Base-by-base conservation (phyloP, 192 early-diverging fungal species). In the Entomortierella lignicola region DNA sequence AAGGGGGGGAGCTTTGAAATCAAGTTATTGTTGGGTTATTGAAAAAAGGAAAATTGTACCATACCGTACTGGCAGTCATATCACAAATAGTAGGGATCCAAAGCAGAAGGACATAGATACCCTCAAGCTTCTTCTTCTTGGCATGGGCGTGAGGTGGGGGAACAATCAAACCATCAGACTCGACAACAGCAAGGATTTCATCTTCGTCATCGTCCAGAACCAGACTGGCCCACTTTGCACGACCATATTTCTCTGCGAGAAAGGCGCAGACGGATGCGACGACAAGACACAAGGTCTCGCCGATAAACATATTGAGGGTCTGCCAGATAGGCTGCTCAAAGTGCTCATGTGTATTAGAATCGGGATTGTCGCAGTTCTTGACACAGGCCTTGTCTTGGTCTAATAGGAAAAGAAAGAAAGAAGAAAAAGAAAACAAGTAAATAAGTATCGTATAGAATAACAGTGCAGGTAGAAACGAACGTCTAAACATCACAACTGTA, bases 251-350 rank as follows among this genome's bases (percentile, higher is more conserved):
- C 37, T 66, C 63, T 34, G 72, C 48, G 52, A 67, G 32, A n/a
- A 51, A 60, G 41, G 79, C 66, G 41, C 63, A 71, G 56, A 92
- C 12, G 75, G 86, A 92, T 77, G 92, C 85, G 56, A 90, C 85
- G 13, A 88, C 80, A 37, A 97, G 81, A 77, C 97, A 93, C 30
- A 94, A 81, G 51, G 89, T 87, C 79, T 99, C 97, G 56, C 97
- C 97, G 41, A 95, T 79, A 81, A 98, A 99, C 97, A 99, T 99
- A 63, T 94, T 96, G 55, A 99, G 85, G 26, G 97, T 98, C 88
- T 98, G 96, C 93, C 93, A 96, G n/a, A 97, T 85, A 17, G 97
- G 97, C 83, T 99, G 97, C 80, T 99, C 96, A 88, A 95, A 99
- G 52, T 91, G 86, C 52, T 90, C 74, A 47, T 86, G 84, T 21